Evolutionary conservation across 805 yeast species (phyloP).

Genomic region (Komagataella pastoris): DNA sequence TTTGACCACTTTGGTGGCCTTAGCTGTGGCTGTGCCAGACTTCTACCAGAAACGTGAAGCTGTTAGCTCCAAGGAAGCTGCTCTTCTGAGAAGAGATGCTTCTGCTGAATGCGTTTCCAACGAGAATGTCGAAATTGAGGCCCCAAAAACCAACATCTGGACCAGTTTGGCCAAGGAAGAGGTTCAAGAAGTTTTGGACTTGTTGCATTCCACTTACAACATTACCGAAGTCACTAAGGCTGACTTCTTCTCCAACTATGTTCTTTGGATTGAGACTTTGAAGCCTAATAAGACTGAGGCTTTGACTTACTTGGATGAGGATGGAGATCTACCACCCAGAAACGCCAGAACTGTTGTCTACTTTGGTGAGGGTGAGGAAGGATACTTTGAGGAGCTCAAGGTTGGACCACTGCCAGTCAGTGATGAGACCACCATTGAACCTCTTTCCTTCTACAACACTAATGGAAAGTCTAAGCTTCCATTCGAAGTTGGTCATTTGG

Average conservation of each 20-base stretch:
- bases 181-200: neutral
- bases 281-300: slow-evolving; percentile 16
- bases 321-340: slow-evolving; percentile 9
- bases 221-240: slow-evolving; percentile 1
- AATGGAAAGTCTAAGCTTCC: slow-evolving; percentile 1
- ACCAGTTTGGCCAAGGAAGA: slow-evolving; percentile 1
- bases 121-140: neutral
- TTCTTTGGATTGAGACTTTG: slow-evolving; percentile 4
- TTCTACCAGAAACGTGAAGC: neutral
- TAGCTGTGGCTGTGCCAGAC: neutral
- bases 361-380: slow-evolving; percentile 1
- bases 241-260: slow-evolving; percentile 1
- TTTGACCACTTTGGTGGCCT: neutral
- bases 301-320: slow-evolving; percentile 8
- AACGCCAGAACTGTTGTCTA: slow-evolving; percentile 2
- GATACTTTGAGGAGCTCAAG: slow-evolving; percentile 2
- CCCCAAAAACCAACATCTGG: slow-evolving; percentile 4
- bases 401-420: slow-evolving; percentile 3
- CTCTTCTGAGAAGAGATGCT: neutral
- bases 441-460: slow-evolving; percentile 1
- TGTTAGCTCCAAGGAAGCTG: neutral
- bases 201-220: neutral
- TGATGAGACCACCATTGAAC: neutral
- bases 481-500: slow-evolving; percentile 2
- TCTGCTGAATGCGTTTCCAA: neutral